These are phyloP conservation scores for Geranomyces michiganensis DNA, from an alignment of 192 early-diverging fungal genomes.

Conservation along the genomic window DNA sequence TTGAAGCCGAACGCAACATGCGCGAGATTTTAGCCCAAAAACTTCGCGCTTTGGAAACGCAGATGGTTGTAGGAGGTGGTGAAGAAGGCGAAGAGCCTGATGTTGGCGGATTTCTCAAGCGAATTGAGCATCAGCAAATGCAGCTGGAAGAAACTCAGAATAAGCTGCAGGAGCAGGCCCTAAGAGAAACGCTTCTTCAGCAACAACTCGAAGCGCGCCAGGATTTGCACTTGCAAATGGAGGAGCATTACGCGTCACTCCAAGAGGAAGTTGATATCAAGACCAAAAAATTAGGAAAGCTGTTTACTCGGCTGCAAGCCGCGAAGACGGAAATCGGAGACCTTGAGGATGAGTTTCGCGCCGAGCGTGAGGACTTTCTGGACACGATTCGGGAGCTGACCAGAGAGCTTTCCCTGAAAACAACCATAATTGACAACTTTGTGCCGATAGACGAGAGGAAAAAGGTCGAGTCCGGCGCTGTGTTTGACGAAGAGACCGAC, in stretches of 20 bases:
- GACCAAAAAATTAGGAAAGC: constrained; percentile 60
- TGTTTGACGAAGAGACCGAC: constrained; percentile 57
- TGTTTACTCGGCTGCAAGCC: constrained; percentile 53
- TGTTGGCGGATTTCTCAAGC: constrained; percentile 7
- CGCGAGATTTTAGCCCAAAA: constrained; percentile 52
- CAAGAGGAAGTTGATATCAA: constrained; percentile 68
- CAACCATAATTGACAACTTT: constrained; percentile 55
- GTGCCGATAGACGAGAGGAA: constrained; percentile 54
- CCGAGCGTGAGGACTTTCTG: constrained; percentile 63
- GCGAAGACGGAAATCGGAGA: constrained; percentile 62
- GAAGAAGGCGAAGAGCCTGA: constrained; percentile 48
- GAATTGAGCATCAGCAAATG: constrained; percentile 46
- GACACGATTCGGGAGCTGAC: constrained; percentile 64
- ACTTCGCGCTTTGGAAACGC: constrained; percentile 60
- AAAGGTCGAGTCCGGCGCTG: constrained; percentile 54
- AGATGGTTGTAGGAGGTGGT: constrained; percentile 66
- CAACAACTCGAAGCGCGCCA: constrained; percentile 59
- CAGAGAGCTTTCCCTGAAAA: constrained; percentile 56
- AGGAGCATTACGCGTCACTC: constrained; percentile 61
- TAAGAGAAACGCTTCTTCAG: constrained; percentile 55
- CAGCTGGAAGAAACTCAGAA: constrained; percentile 48
- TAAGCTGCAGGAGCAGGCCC: constrained; percentile 58
- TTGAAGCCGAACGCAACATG: constrained; percentile 56
- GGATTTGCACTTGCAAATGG: constrained; percentile 62
- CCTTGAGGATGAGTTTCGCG: constrained; percentile 61